Evolutionary conservation across 2,329 filamentous ascomycete species (phyloP).

Genomic region (Fusarium sp.): DNA sequence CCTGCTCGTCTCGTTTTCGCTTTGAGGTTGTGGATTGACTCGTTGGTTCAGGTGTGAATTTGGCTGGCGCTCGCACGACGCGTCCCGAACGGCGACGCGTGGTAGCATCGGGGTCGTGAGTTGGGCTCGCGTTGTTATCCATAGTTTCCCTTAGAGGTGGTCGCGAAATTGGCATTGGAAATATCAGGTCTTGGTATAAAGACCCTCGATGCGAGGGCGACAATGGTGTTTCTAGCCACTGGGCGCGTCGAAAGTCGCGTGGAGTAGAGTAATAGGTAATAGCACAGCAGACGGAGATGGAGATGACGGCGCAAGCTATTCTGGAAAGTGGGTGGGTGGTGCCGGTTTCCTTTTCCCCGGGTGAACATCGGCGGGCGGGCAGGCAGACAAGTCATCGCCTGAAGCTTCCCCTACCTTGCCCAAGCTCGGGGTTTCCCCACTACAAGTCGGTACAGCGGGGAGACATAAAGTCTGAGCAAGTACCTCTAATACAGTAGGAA

Average conservation of each 20-base stretch:
- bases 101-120: slow-evolving; percentile 62
- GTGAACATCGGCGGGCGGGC: slow-evolving; percentile 41
- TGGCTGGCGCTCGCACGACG: slow-evolving; percentile 69
- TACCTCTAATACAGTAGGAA: no score
- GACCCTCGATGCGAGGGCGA: slow-evolving; percentile 46
- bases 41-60: slow-evolving; percentile 65
- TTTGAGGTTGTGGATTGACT: slow-evolving; percentile 60
- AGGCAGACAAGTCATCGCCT: slow-evolving; percentile 2
- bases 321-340: slow-evolving; percentile 42
- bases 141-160: slow-evolving; percentile 52
- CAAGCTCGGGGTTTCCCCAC: slow-evolving; percentile 2
- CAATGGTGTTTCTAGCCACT: slow-evolving; percentile 47
- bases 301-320: slow-evolving; percentile 43
- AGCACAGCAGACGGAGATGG: slow-evolving; percentile 3
- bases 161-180: slow-evolving; percentile 40
- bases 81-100: slow-evolving; percentile 75
- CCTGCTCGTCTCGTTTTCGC: slow-evolving; percentile 66
- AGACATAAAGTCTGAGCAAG: no score
- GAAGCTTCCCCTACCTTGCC: slow-evolving; percentile 4
- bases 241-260: slow-evolving; percentile 48
- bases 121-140: slow-evolving; percentile 66
- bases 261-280: slow-evolving; percentile 12
- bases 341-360: slow-evolving; percentile 26
- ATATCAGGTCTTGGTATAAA: slow-evolving; percentile 28
- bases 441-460: no score